phyloP scores from a whole-genome alignment of 257 asterid genomes.

The Solanum chaucha region DNA sequence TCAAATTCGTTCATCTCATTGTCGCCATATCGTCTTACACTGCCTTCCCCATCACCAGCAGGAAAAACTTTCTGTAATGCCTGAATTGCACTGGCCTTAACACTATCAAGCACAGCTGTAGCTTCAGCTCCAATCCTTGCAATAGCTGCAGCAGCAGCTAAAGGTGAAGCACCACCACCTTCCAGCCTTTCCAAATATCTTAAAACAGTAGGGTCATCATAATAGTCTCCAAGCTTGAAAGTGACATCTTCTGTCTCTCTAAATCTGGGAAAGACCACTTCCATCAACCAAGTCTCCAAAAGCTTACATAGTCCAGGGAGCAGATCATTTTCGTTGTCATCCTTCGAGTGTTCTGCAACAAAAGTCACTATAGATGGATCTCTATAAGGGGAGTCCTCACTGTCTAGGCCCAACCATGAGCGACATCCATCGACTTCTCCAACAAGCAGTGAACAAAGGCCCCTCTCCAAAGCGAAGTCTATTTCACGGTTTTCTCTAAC shows the following conservation, averaged over 20 bases:
- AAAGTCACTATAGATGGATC: conserved; percentile 72
- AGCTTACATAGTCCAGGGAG: conserved; percentile 95
- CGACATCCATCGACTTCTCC: conserved; percentile 94
- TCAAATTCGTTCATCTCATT: conserved; percentile 1
- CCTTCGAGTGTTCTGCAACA: conserved; percentile 72
- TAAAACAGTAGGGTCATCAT: conserved; percentile 91
- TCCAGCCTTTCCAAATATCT: conserved; percentile 82
- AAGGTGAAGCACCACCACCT: conserved; percentile 84
- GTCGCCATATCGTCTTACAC: conserved; percentile 17
- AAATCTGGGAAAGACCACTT: conserved; percentile 93
- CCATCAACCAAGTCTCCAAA: conserved; percentile 93
- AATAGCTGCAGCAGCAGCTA: conserved; percentile 98
- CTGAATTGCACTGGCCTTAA: conserved; percentile 74
- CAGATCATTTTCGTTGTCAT: conserved; percentile 61
- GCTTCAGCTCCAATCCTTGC: conserved; percentile 93
- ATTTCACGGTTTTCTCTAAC: conserved; percentile 60
- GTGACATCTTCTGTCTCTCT: conserved; percentile 64
- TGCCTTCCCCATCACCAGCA: conserved; percentile 38
- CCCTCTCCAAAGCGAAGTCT: conserved; percentile 93
- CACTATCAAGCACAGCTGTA: conserved; percentile 90
- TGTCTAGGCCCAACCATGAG: conserved; percentile 86
- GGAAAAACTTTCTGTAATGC: conserved; percentile 88
- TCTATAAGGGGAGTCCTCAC: conserved; percentile 65
- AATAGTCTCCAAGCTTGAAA: conserved; percentile 90
- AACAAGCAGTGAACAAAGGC: conserved; percentile 90